A percentile compares a stretch with the other conserved stretches of the same genome.
Evolutionary conservation across 306 rosid species (phyloP).

Genomic region (Neltuma alba): DNA sequence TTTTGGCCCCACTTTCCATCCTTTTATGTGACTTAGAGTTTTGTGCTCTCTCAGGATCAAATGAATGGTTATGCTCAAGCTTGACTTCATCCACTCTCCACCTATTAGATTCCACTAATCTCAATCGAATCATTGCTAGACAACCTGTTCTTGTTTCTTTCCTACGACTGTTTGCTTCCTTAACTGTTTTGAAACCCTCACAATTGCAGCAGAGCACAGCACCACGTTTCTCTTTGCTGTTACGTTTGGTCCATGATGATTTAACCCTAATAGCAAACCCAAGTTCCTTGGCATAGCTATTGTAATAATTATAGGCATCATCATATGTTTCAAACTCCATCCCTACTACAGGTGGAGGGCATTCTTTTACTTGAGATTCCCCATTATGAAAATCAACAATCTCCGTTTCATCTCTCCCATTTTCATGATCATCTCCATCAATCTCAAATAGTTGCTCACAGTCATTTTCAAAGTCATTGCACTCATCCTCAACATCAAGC

Average conservation of each 20-base stretch:
- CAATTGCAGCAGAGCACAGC: constrained; percentile 96
- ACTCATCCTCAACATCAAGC: constrained; percentile 65
- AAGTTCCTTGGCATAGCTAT: constrained; percentile 75
- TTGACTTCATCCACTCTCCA: constrained; percentile 97
- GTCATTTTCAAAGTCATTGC: constrained; percentile 64
- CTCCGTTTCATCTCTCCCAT: constrained; percentile 53
- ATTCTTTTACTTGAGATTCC: constrained; percentile 56
- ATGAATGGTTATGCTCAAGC: constrained; percentile 95
- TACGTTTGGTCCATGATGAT: constrained; percentile 95
- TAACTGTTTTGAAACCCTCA: constrained; percentile 86
- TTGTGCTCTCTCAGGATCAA: constrained; percentile 95
- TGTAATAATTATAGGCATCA: constrained; percentile 93
- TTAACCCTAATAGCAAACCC: constrained; percentile 96
- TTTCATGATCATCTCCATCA: constrained; percentile 60
- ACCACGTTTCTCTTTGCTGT: constrained; percentile 98
- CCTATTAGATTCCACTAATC: constrained; percentile 84
- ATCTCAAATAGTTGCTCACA: constrained; percentile 65
- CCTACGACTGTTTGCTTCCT: constrained; percentile 84
- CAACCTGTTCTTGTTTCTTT: constrained; percentile 97
- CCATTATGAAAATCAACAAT: constrained; percentile 56
- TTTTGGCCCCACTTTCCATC: constrained; percentile 72
- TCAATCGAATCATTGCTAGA: constrained; percentile 91
- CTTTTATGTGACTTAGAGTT: constrained; percentile 96
- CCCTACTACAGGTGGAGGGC: constrained; percentile 70
- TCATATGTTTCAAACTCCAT: constrained; percentile 90